Evolutionary conservation across 2,329 filamentous ascomycete genomes (phyloP), one percentile per base, ranked within the genome.

Genomic region (Samsoniella hepiali): DNA sequence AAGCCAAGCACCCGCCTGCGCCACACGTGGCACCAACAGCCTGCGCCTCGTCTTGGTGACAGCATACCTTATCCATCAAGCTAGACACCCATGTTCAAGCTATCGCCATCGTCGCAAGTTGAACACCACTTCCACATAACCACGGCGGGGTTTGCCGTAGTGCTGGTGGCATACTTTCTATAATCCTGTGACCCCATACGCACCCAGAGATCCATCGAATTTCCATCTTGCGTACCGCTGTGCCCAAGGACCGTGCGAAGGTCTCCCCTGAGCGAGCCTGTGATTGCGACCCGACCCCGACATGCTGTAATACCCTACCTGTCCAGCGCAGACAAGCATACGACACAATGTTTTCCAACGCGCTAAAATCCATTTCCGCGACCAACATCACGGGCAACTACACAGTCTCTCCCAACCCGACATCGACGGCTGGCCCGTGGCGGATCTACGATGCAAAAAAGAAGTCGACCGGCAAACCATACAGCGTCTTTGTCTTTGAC

Each of bases 381-480:
- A 83, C 91, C 65, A 97, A 97, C 78, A 98, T 99, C 78, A 88
- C 88, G 65, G 88, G 90, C 73, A 96, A 97, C 79, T 99, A 99
- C 78, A 87, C 90, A 69, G 82, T 98, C 68, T 89, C 91, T 29
- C 83, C 88, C 32, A 87, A 86, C 65, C 85, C 90, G 11, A 89
- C 87, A n/a, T 90, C 92, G 58, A 87, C 87, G 59, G 91, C 93
- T 17, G 95, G 95, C 22, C 91, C 93, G 64, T 99, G 95, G 95
- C 96, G 93, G 80, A 95, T 99, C 72, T 94, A 94, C 82, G 93
- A 97, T 79, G 93, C 91, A 64, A 98, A 96, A 81, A 96, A 96
- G 79, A 98, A 97, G 78, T 92, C 90, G 36, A 97, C 93, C 0
- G 91, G 91, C 68, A 96, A 95, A 75, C 77, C 88, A 8, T 95